Evolutionary conservation across 495 filamentous ascomycete species (phyloP).

Genomic region (Talaromyces stipitatus): DNA sequence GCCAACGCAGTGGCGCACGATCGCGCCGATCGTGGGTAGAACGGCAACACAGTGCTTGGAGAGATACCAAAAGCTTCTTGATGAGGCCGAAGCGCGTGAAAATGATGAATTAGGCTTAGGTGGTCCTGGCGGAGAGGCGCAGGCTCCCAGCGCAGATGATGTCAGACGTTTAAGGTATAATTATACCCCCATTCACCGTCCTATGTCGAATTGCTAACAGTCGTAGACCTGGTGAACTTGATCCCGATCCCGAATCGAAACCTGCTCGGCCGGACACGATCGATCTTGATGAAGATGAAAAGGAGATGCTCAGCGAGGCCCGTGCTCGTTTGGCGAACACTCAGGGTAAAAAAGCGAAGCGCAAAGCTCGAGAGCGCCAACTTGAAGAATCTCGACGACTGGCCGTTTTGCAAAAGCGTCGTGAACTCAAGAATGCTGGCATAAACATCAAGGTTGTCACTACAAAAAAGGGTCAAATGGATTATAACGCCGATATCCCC

Average conservation of each 20-base stretch:
- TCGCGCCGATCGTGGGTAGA: constrained; percentile 91
- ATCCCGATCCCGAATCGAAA: constrained; percentile 93
- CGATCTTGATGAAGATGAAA: constrained; percentile 97
- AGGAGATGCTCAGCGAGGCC: constrained; percentile 98
- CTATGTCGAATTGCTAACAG: constrained; percentile 14
- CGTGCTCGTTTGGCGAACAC: constrained; percentile 94
- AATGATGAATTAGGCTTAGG: constrained; percentile 74
- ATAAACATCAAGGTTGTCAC: constrained; percentile 98
- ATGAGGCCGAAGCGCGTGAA: constrained; percentile 91
- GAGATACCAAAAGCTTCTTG: constrained; percentile 90
- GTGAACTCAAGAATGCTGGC: constrained; percentile 92
- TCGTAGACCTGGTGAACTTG: constrained; percentile 75
- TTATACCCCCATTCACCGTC: neutral
- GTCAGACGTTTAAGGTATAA: constrained; percentile 68
- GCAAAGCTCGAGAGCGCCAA: constrained; percentile 92
- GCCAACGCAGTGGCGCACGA: constrained; percentile 98
- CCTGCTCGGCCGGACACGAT: constrained; percentile 96
- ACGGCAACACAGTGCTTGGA: constrained; percentile 96
- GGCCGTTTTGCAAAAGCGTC: constrained; percentile 86
- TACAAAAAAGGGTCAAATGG: constrained; percentile 92
- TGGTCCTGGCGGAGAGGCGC: constrained; percentile 80
- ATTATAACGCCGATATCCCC: constrained; percentile 97
- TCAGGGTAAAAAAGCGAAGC: constrained; percentile 97
- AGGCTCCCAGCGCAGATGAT: constrained; percentile 88
- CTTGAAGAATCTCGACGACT: constrained; percentile 88